phyloP scores from a whole-genome alignment of 2,329 filamentous ascomycete genomes.

The Peltaster fructicola region DNA sequence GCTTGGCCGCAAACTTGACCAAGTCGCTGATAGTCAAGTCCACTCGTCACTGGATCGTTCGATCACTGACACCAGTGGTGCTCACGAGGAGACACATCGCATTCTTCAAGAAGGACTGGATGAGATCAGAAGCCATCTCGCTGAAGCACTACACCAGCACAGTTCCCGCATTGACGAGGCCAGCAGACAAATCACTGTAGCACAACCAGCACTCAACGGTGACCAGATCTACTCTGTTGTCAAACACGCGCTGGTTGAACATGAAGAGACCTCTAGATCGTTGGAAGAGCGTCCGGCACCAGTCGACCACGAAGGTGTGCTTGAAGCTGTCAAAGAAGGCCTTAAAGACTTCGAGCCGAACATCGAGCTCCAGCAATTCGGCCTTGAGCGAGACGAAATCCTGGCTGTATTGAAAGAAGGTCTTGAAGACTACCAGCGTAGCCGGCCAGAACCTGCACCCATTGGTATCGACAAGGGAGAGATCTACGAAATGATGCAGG shows the following conservation, averaged over 20 bases:
- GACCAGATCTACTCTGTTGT: conserved; percentile 76
- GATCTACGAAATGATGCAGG: conserved; percentile 69
- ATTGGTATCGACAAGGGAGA: conserved; percentile 59
- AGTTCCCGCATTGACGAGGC: conserved; percentile 28
- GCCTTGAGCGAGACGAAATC: conserved; percentile 78
- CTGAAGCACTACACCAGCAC: conserved; percentile 61
- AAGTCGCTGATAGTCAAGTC: conserved; percentile 29
- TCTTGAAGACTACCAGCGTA: conserved; percentile 52
- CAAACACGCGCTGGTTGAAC: conserved; percentile 52
- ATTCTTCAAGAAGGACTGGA: conserved; percentile 67
- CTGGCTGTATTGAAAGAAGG: conserved; percentile 74
- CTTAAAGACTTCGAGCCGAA: conserved; percentile 93
- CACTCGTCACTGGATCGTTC: conserved; percentile 20
- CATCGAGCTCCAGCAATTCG: conserved; percentile 76
- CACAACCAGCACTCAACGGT: conserved; percentile 26
- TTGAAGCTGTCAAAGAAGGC: conserved; percentile 72
- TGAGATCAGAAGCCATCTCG: conserved; percentile 72
- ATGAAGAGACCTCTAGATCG: conserved; percentile 22
- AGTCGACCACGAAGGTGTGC: conserved; percentile 51
- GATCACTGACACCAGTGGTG: conserved; percentile 25
- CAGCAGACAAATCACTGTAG: conserved; percentile 26
- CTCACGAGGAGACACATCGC: conserved; percentile 47
- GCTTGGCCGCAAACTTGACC: conserved; percentile 70
- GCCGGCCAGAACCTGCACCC: conserved; percentile 24
- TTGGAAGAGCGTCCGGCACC: conserved; percentile 1